Conservation (phyloP, 345 rosid species). For the Populus simonii region DNA sequence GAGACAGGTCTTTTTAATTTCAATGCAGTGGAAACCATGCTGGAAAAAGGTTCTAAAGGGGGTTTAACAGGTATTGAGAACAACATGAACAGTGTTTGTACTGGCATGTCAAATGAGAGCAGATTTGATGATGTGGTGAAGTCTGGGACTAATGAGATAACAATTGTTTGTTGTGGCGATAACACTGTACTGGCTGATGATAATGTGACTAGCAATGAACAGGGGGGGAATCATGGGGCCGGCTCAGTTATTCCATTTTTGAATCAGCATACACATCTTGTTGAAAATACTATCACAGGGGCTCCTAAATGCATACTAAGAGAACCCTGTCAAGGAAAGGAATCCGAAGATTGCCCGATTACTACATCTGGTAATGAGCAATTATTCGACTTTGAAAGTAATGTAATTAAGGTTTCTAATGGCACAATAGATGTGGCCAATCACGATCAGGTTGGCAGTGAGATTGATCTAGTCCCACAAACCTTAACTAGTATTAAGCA, state of each 20-base stretch:
- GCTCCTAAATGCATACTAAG: neutral
- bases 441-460: constrained; percentile 12
- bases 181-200: neutral
- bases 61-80: constrained; percentile 4
- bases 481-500: constrained; percentile 6
- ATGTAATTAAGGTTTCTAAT: constrained; percentile 18
- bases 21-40: neutral
- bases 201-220: constrained; percentile 6
- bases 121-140: constrained; percentile 8
- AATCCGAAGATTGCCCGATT: constrained; percentile 19
- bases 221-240: constrained; percentile 3
- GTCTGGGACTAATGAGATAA: constrained; percentile 20
- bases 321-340: constrained; percentile 21
- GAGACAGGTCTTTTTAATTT: neutral
- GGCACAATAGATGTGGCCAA: constrained; percentile 10
- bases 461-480: constrained; percentile 1
- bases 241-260: constrained; percentile 10
- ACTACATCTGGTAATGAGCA: constrained; percentile 27
- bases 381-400: constrained; percentile 14
- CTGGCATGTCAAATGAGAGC: constrained; percentile 10
- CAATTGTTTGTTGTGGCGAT: constrained; percentile 12
- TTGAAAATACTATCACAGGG: constrained; percentile 8
- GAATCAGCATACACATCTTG: constrained; percentile 10
- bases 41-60: neutral
- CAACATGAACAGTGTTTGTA: constrained; percentile 8